Evolutionary conservation across 306 rosid species (phyloP).

Genomic region (Senna siamea): DNA sequence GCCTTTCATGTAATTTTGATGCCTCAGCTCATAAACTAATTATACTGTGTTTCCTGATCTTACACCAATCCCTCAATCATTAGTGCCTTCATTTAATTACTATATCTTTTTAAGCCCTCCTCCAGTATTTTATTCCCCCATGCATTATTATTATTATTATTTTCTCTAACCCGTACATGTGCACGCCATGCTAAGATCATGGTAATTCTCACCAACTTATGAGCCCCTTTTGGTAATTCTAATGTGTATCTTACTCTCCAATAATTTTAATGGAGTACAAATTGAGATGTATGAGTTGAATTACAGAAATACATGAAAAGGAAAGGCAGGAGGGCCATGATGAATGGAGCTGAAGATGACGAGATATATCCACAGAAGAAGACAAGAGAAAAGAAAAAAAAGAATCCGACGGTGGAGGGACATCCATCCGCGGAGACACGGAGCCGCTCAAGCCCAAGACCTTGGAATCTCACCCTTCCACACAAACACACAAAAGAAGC

Average conservation of each 20-base stretch:
- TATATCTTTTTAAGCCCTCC: slow-evolving; percentile 22
- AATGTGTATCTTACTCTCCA: too few species aligned
- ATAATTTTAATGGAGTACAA: too few species aligned
- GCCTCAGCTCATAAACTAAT: slow-evolving; percentile 25
- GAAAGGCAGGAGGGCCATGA: slow-evolving; percentile 28
- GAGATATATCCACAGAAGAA: too few species aligned
- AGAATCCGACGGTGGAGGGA: slow-evolving; percentile 89
- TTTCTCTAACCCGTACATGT: slow-evolving; percentile 35
- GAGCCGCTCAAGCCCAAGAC: slow-evolving; percentile 93
- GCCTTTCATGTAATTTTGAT: neutral
- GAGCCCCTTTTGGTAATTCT: slow-evolving; percentile 1
- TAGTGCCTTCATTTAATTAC: slow-evolving; percentile 34
- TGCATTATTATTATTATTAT: neutral
- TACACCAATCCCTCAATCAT: slow-evolving; percentile 58
- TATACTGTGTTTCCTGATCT: slow-evolving; percentile 62
- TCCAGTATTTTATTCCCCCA: neutral
- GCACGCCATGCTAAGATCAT: slow-evolving; percentile 40
- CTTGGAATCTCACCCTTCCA: slow-evolving; percentile 78
- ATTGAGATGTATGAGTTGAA: too few species aligned
- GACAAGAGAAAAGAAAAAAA: neutral
- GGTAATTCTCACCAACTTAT: neutral
- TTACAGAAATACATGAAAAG: slow-evolving; percentile 27
- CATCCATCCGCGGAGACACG: slow-evolving; percentile 98
- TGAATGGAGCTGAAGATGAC: too few species aligned
- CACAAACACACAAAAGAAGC: slow-evolving; percentile 33